These are phyloP conservation scores for Penicillium expansum DNA, from an alignment of 2,329 filamentous ascomycete species.

Conservation along the genomic window DNA sequence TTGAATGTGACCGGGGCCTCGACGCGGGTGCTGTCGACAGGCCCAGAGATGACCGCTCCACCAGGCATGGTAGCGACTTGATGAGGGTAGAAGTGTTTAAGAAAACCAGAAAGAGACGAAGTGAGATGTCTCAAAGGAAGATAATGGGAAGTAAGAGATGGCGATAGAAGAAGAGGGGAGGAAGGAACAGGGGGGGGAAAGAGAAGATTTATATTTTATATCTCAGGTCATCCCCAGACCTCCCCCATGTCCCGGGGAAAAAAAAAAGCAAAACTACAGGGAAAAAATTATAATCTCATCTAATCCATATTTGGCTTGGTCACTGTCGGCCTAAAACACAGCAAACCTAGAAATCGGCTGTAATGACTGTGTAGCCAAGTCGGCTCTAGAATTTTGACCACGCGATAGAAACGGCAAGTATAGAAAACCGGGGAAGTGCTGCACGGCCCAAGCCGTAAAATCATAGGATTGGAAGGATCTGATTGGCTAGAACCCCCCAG, in stretches of 20 bases:
- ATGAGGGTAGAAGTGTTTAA: background rate
- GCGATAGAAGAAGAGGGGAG: background rate
- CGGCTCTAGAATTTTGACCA: background rate
- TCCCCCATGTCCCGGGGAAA: background rate
- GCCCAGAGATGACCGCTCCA: conserved; percentile 28
- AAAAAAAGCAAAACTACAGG: background rate
- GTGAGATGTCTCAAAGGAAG: background rate
- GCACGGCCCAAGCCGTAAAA: background rate
- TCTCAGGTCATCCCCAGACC: background rate
- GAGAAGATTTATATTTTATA: conserved; percentile 1
- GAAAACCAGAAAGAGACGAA: background rate
- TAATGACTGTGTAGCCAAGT: conserved; percentile 4
- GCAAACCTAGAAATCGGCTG: background rate
- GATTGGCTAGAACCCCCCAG: background rate
- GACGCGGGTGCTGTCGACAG: conserved; percentile 54
- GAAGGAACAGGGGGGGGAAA: background rate
- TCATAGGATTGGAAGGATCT: background rate
- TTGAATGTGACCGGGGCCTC: conserved; percentile 59
- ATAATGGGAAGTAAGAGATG: background rate
- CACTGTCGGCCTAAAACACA: background rate
- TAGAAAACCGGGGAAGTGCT: conserved; percentile 6
- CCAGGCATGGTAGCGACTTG: conserved; percentile 26
- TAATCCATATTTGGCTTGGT: background rate
- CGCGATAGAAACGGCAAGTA: conserved; percentile 1
- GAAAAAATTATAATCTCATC: background rate